Percentiles rank a stretch among this genome's conserved stretches.
Evolutionary conservation across 805 yeast genomes (phyloP).

Genomic region (Spathaspora girioi): DNA sequence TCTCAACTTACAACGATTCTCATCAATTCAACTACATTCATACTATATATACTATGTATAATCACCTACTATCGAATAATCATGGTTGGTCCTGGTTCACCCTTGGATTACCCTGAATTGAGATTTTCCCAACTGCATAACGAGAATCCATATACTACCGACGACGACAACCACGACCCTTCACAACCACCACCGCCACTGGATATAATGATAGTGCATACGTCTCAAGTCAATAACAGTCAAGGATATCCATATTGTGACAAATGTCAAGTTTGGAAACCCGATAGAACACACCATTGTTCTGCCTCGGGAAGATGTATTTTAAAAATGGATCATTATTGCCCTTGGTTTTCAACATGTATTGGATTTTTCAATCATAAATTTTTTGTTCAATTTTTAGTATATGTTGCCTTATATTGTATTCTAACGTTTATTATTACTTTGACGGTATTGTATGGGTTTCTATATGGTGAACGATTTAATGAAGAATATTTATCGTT

Average conservation of each 20-base stretch:
- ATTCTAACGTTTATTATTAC: constrained; percentile 38
- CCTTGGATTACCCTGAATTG: constrained; percentile 51
- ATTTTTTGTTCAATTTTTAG: constrained; percentile 69
- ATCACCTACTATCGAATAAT: constrained; percentile 54
- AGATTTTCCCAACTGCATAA: constrained; percentile 11
- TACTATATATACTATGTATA: constrained; percentile 34
- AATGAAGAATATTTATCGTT: constrained; percentile 46
- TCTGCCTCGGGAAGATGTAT: constrained; percentile 46
- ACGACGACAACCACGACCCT: background rate
- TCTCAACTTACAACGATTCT: constrained; percentile 9
- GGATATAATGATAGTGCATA: constrained; percentile 30
- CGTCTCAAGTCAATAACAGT: constrained; percentile 46
- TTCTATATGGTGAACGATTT: constrained; percentile 43
- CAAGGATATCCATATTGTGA: constrained; percentile 54
- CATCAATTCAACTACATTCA: constrained; percentile 19
- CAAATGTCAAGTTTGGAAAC: constrained; percentile 55
- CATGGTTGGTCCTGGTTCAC: constrained; percentile 61
- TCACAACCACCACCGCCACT: constrained; percentile 23
- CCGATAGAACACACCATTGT: constrained; percentile 59
- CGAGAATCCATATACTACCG: constrained; percentile 14
- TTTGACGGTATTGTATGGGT: constrained; percentile 40
- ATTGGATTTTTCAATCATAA: constrained; percentile 82
- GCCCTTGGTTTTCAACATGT: constrained; percentile 92
- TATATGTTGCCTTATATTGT: constrained; percentile 50
- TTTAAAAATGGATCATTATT: constrained; percentile 56